phyloP scores from a whole-genome alignment of 345 rosid species.

The Euphorbia peplus region DNA sequence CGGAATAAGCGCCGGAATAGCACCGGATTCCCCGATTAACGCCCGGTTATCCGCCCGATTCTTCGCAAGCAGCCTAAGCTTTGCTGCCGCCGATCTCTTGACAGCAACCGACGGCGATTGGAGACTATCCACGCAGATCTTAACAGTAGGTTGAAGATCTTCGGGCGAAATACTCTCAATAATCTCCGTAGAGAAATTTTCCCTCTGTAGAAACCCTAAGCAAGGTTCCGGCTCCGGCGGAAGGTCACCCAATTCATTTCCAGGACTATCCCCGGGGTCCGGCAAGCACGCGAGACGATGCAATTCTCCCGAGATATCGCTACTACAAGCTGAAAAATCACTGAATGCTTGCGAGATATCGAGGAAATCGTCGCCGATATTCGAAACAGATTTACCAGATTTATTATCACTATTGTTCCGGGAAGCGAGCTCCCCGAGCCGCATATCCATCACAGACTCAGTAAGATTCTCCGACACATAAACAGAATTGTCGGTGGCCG shows the following conservation, averaged over 20 bases:
- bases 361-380: conserved; percentile 46
- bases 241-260: conserved; percentile 15
- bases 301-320: conserved; percentile 93
- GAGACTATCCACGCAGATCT: conserved; percentile 83
- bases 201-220: conserved; percentile 72
- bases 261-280: conserved; percentile 30
- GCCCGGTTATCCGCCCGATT: conserved; percentile 80
- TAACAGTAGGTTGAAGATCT: conserved; percentile 93
- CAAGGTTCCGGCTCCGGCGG: conserved; percentile 72
- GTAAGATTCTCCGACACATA: conserved; percentile 67
- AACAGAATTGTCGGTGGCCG: conserved; percentile 44
- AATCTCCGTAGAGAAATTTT: conserved; percentile 83
- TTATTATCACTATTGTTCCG: conserved; percentile 17
- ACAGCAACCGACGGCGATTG: conserved; percentile 65
- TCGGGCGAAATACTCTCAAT: conserved; percentile 93
- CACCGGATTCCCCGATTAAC: conserved; percentile 90
- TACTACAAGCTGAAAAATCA: conserved; percentile 79
- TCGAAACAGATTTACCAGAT: conserved; percentile 36
- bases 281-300: conserved; percentile 82
- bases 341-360: conserved; percentile 80
- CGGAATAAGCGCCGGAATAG: conserved; percentile 74
- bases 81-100: conserved; percentile 91
- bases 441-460: conserved; percentile 84
- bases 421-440: conserved; percentile 73
- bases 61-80: conserved; percentile 82